phyloP scores from a whole-genome alignment of 163 green algal species.

The Volvox carteri region DNA sequence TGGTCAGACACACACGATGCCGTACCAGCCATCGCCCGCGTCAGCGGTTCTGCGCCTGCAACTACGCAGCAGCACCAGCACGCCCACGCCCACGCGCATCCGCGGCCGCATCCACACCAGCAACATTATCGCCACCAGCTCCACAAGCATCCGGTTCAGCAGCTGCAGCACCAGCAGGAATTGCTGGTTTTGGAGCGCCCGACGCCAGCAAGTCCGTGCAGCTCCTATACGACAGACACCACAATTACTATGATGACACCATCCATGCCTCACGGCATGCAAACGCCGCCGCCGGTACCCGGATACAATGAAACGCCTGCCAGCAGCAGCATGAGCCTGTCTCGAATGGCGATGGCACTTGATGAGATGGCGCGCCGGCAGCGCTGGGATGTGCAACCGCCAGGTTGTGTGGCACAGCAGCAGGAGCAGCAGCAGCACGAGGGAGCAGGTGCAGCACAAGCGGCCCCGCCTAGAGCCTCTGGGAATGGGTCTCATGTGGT shows the following conservation, averaged over 20 bases:
- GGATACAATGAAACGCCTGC: background rate
- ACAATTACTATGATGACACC: too few species aligned
- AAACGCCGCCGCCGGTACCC: background rate
- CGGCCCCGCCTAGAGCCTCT: background rate
- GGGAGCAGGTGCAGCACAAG: background rate
- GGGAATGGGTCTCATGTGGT: background rate
- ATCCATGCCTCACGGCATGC: background rate
- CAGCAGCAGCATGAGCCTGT: conserved; percentile 15
- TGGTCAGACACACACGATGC: background rate
- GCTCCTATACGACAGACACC: conserved; percentile 14
- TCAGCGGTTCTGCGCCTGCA: background rate
- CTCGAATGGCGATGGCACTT: conserved; percentile 21
- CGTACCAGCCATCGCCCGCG: background rate
- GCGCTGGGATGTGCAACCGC: conserved; percentile 36
- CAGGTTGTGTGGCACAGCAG: background rate
- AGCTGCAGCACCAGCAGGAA: background rate
- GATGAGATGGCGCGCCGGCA: conserved; percentile 39
- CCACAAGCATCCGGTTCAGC: background rate
- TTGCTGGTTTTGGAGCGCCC: background rate
- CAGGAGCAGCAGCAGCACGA: background rate
- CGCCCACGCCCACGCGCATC: background rate
- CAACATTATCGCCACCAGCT: background rate
- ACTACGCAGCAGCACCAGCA: background rate
- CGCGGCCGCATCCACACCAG: background rate
- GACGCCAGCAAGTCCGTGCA: background rate